Conservation (phyloP, 495 filamentous ascomycete genomes). For the Penicillium antarcticum region DNA sequence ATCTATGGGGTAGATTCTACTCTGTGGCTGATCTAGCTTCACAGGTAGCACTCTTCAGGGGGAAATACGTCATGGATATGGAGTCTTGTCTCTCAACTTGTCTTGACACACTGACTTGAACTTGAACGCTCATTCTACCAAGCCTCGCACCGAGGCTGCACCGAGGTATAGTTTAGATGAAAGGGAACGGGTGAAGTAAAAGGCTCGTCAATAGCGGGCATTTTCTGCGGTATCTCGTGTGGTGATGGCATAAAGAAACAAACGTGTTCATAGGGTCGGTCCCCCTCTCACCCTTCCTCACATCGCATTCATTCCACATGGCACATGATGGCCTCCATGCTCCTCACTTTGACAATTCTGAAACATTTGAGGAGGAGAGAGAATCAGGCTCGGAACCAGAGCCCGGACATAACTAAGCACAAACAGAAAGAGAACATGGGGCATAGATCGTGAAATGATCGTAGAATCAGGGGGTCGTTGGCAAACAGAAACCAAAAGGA, state of each 20-base stretch:
- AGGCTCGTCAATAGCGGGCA: constrained; percentile 32
- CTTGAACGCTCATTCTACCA: no score
- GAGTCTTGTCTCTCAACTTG: no score
- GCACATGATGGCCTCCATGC: constrained; percentile 2
- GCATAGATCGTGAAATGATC: constrained; percentile 18
- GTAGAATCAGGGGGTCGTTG: constrained; percentile 20
- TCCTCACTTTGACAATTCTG: neutral
- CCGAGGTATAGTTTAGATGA: no score
- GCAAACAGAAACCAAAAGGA: constrained; percentile 16
- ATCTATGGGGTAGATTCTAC: neutral
- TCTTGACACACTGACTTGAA: no score
- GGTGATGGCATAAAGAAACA: constrained; percentile 27
- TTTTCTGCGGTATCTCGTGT: constrained; percentile 35
- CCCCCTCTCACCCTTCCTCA: constrained; percentile 10
- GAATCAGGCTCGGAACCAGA: constrained; percentile 6
- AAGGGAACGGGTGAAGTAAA: neutral
- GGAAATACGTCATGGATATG: constrained; percentile 1
- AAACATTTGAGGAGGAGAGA: constrained; percentile 1
- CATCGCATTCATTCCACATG: constrained; percentile 6
- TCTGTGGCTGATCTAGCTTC: no score
- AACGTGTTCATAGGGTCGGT: constrained; percentile 23
- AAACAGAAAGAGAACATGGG: constrained; percentile 8
- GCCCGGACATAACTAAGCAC: constrained; percentile 9
- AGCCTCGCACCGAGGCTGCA: no score
- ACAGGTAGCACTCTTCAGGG: neutral